Percentiles rank a stretch among this genome's conserved stretches.
These are phyloP conservation scores for Parastagonospora avenae DNA, from an alignment of 2,329 filamentous ascomycete genomes.

Conservation along the genomic window DNA sequence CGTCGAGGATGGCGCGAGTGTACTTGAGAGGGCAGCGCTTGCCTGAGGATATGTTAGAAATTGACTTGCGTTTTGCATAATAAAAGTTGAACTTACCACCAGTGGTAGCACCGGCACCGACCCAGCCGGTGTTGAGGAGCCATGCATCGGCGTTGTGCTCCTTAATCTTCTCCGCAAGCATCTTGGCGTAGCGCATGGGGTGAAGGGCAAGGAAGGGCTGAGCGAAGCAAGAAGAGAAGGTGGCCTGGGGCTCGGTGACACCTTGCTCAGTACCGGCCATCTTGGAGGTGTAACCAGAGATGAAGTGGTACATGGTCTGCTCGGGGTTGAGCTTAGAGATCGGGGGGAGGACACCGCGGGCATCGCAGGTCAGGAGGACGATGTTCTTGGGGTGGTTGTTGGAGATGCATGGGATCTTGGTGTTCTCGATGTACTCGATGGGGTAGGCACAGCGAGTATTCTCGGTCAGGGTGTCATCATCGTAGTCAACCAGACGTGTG, in stretches of 20 bases:
- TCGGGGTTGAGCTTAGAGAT: constrained; percentile 95
- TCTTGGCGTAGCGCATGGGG: constrained; percentile 98
- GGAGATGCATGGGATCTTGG: constrained; percentile 95
- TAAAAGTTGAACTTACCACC: constrained; percentile 69
- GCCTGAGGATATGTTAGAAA: neutral
- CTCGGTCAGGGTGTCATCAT: constrained; percentile 92
- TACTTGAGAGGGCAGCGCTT: constrained; percentile 99
- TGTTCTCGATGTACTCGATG: constrained; percentile 98
- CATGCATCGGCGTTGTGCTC: constrained; percentile 94
- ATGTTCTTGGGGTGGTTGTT: constrained; percentile 93
- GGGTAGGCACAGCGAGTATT: constrained; percentile 99
- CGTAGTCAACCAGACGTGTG: constrained; percentile 91
- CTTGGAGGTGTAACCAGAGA: constrained; percentile 99
- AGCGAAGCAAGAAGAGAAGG: constrained; percentile 98
- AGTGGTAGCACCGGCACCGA: constrained; percentile 86
- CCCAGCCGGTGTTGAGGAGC: constrained; percentile 98
- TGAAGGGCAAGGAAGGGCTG: constrained; percentile 98
- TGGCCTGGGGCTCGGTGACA: constrained; percentile 94
- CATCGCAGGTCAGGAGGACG: constrained; percentile 96
- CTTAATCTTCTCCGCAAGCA: constrained; percentile 98
- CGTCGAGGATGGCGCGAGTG: constrained; percentile 96
- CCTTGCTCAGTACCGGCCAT: constrained; percentile 99
- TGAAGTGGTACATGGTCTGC: constrained; percentile 99
- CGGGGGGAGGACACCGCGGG: constrained; percentile 92
- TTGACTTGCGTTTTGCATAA: neutral